A percentile compares a stretch with the other conserved stretches of the same genome.
Conservation (phyloP, 139 green algal genomes). For the Coelastrella sp. region DNA sequence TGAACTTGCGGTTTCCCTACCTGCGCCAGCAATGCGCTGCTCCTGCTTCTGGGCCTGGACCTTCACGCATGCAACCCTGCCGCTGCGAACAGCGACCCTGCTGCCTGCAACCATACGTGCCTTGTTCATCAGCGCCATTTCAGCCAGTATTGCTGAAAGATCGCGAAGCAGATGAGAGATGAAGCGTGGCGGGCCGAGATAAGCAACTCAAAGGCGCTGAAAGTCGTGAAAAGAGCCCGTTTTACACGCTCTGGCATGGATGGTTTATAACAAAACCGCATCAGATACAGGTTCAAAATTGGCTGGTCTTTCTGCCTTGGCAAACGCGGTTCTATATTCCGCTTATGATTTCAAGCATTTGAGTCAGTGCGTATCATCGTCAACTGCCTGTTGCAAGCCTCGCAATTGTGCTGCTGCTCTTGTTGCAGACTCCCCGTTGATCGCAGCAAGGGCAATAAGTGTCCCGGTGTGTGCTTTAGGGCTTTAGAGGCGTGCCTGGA, state of each 20-base stretch:
- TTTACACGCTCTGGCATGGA: not conserved
- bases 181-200: not conserved
- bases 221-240: not conserved
- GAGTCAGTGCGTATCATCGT: too few relatives aligned
- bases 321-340: too few relatives aligned
- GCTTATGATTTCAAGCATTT: too few relatives aligned
- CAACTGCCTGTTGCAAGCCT: too few relatives aligned
- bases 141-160: not conserved
- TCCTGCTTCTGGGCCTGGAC: conserved; percentile 17
- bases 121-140: conserved; percentile 15
- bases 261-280: not conserved
- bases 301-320: not conserved
- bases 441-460: too few relatives aligned
- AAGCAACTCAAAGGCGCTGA: not conserved
- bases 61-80: conserved; percentile 2
- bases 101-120: not conserved
- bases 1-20: not conserved
- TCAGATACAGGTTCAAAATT: not conserved
- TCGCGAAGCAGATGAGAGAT: conserved; percentile 2
- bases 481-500: too few relatives aligned
- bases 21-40: not conserved
- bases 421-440: too few relatives aligned
- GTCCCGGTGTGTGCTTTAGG: too few relatives aligned
- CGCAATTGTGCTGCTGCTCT: too few relatives aligned
- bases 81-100: not conserved